Percentiles rank a stretch among this genome's conserved stretches.
These are phyloP conservation scores for Dactylellina parvicollis DNA, from an alignment of 2,329 filamentous ascomycete species.

Conservation along the genomic window DNA sequence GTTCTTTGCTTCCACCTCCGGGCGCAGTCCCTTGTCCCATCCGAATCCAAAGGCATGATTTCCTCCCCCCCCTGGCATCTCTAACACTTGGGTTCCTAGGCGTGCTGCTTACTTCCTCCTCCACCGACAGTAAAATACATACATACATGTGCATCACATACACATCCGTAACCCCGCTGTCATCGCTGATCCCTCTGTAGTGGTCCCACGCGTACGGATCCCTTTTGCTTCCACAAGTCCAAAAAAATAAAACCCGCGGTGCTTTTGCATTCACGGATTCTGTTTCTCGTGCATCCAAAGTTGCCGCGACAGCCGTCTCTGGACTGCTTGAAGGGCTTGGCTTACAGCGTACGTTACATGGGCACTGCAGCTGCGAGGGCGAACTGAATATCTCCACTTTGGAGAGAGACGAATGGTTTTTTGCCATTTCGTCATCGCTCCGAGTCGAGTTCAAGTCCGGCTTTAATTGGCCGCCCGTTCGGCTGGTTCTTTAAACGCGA, in stretches of 20 bases:
- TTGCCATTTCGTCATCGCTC: constrained; percentile 49
- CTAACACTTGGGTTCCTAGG: constrained; percentile 3
- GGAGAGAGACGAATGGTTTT: constrained; percentile 35
- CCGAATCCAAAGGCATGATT: constrained; percentile 40
- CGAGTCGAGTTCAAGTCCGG: not conserved
- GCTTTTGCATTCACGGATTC: constrained; percentile 7
- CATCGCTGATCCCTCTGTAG: constrained; percentile 37
- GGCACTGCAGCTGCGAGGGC: constrained; percentile 22
- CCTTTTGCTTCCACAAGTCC: constrained; percentile 19
- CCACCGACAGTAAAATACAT: not conserved
- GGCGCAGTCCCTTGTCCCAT: constrained; percentile 24
- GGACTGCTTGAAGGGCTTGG: constrained; percentile 26
- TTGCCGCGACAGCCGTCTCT: constrained; percentile 48
- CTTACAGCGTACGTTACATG: constrained; percentile 34
- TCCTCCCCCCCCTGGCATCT: constrained; percentile 14
- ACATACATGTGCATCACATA: constrained; percentile 21
- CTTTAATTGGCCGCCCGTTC: constrained; percentile 28
- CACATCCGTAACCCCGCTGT: constrained; percentile 31
- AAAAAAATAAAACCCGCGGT: constrained; percentile 13
- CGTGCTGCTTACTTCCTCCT: constrained; percentile 26
- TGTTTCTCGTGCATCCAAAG: not conserved
- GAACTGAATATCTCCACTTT: constrained; percentile 45
- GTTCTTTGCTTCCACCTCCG: constrained; percentile 25
- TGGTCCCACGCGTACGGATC: constrained; percentile 33
- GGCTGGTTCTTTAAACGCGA: constrained; percentile 19